phyloP scores from a whole-genome alignment of 345 rosid genomes.

The Euphorbia tirucalli region DNA sequence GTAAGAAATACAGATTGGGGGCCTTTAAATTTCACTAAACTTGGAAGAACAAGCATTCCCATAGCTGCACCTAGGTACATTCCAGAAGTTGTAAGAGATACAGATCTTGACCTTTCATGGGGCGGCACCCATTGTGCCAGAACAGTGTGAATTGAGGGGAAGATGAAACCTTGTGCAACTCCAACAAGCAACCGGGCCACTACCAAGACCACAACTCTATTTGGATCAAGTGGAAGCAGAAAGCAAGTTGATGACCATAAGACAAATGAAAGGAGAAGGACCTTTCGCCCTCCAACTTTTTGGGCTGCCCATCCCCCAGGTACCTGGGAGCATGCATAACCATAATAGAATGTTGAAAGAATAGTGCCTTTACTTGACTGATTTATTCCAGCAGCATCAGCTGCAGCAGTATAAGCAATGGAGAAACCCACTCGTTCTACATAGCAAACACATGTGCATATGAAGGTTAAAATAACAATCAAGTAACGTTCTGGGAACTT shows the following conservation, averaged over 20 bases:
- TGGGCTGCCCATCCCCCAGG: conserved; percentile 99
- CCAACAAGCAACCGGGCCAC: conserved; percentile 92
- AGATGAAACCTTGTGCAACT: conserved; percentile 96
- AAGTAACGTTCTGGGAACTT: conserved; percentile 74
- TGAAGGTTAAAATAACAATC: conserved; percentile 80
- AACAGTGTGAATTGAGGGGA: conserved; percentile 94
- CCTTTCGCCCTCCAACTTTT: conserved; percentile 79
- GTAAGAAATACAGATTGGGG: conserved; percentile 85
- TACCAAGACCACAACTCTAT: conserved; percentile 54
- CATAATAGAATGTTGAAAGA: conserved; percentile 83
- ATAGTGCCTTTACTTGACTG: conserved; percentile 90
- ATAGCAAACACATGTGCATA: conserved; percentile 84
- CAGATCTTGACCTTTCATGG: conserved; percentile 95
- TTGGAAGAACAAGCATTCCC: conserved; percentile 93
- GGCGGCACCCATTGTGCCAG: conserved; percentile 99
- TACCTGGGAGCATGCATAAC: conserved; percentile 93
- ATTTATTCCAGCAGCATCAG: conserved; percentile 83
- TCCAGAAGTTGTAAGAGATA: conserved; percentile 91
- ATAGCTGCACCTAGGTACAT: conserved; percentile 97
- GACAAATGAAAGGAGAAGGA: conserved; percentile 83
- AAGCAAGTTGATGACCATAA: conserved; percentile 91
- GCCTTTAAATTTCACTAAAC: conserved; percentile 76
- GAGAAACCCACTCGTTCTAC: conserved; percentile 97
- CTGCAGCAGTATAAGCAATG: conserved; percentile 85
- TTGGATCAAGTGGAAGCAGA: conserved; percentile 80